Evolutionary conservation across 768 basidiomycete species (phyloP).

Genomic region (Astraeus odoratus): DNA sequence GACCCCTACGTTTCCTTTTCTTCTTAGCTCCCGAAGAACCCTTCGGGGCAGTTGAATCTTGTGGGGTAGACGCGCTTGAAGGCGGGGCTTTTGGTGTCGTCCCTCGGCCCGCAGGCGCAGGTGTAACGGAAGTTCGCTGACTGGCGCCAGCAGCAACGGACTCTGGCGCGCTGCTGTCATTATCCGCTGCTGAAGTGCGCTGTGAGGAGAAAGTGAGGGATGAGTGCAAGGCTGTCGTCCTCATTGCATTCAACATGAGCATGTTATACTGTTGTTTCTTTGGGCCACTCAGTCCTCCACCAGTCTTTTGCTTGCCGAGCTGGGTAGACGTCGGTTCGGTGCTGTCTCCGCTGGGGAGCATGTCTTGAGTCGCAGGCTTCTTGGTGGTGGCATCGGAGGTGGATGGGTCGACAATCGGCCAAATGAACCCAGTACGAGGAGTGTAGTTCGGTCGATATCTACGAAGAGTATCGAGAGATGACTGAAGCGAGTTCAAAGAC

Average conservation of each 20-base stretch:
- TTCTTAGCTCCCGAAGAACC: conserved; percentile 53
- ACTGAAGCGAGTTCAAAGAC: conserved; percentile 63
- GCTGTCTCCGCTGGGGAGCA: conserved; percentile 16
- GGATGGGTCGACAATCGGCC: conserved; percentile 69
- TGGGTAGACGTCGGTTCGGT: conserved; percentile 14
- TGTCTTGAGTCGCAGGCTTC: conserved; percentile 29
- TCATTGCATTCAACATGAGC: conserved; percentile 73
- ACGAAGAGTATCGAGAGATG: conserved; percentile 68
- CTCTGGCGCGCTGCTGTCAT: conserved; percentile 22
- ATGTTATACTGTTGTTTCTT: conserved; percentile 63
- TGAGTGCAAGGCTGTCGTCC: conserved; percentile 67
- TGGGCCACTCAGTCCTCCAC: conserved; percentile 21
- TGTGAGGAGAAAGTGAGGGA: conserved; percentile 41
- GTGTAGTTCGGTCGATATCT: conserved; percentile 75
- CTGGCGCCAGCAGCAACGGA: conserved; percentile 18
- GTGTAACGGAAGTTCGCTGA: conserved; percentile 27
- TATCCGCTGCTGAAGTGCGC: conserved; percentile 25
- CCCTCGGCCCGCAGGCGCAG: conserved; percentile 22
- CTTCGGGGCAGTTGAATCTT: conserved; percentile 40
- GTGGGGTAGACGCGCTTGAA: conserved; percentile 32
- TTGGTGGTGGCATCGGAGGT: conserved; percentile 36
- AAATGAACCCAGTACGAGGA: conserved; percentile 75
- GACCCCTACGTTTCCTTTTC: conserved; percentile 68
- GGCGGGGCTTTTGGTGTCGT: conserved; percentile 27
- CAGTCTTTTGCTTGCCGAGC: conserved; percentile 18